Evolutionary conservation across 2,329 filamentous ascomycete species (phyloP).

Genomic region (Hypoxylon sp.): DNA sequence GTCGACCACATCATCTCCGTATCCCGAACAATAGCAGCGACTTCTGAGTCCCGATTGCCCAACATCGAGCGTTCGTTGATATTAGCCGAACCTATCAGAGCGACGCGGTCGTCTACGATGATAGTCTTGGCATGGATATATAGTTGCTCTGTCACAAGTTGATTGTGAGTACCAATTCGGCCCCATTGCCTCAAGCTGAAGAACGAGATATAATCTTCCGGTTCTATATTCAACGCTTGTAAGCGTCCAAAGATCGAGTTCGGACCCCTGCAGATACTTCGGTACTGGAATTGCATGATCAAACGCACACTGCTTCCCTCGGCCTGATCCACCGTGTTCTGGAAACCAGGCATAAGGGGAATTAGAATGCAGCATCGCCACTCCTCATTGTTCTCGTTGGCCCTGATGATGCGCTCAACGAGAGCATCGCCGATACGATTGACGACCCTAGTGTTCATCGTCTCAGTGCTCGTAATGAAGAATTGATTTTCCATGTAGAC

Average conservation of each 20-base stretch:
- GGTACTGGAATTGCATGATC: conserved; percentile 97
- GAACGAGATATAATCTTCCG: conserved; percentile 95
- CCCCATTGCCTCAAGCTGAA: conserved; percentile 95
- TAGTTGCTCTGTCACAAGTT: conserved; percentile 92
- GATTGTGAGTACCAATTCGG: conserved; percentile 84
- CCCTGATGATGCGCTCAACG: conserved; percentile 90
- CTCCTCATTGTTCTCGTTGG: conserved; percentile 84
- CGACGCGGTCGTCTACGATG: conserved; percentile 93
- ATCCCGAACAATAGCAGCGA: conserved; percentile 90
- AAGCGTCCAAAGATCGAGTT: conserved; percentile 92
- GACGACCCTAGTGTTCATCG: conserved; percentile 87
- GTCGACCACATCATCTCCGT: conserved; percentile 92
- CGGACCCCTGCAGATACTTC: conserved; percentile 94
- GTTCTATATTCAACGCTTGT: conserved; percentile 84
- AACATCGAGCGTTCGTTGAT: conserved; percentile 99
- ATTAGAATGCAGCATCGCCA: conserved; percentile 94
- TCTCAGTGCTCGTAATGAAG: conserved; percentile 93
- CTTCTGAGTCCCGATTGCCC: conserved; percentile 91
- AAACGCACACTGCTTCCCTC: conserved; percentile 94
- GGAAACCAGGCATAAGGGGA: conserved; percentile 97
- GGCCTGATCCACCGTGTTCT: conserved; percentile 94
- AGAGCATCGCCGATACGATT: conserved; percentile 96
- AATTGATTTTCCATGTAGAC: conserved; percentile 99
- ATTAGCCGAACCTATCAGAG: conserved; percentile 96
- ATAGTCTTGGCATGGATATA: conserved; percentile 99